Percentiles rank a stretch among this genome's conserved stretches.
These are phyloP conservation scores for Gaeumannomyces tritici DNA, from an alignment of 2,329 filamentous ascomycete genomes.

Conservation along the genomic window DNA sequence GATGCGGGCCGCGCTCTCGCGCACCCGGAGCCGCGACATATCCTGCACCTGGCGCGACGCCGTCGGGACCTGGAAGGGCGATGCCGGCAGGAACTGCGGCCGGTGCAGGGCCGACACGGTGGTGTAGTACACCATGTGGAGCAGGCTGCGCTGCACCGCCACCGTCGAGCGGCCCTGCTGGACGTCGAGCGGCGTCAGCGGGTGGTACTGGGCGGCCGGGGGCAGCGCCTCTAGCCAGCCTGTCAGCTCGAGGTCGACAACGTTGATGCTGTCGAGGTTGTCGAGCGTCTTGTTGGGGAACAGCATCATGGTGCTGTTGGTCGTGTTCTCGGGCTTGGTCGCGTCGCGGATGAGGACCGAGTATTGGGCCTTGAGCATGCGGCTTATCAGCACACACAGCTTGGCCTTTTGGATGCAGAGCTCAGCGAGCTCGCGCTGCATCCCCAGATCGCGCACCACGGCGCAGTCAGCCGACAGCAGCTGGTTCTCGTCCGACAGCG, in stretches of 20 bases:
- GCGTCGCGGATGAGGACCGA: constrained; percentile 82
- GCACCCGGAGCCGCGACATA: constrained; percentile 71
- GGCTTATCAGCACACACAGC: constrained; percentile 79
- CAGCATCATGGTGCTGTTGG: constrained; percentile 75
- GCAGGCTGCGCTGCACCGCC: constrained; percentile 66
- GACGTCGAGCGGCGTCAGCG: constrained; percentile 42
- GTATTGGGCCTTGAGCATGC: constrained; percentile 85
- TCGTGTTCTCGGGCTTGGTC: constrained; percentile 66
- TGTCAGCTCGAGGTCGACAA: constrained; percentile 70
- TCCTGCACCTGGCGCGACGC: constrained; percentile 66
- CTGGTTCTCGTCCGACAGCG: constrained; percentile 57
- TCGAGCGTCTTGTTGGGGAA: constrained; percentile 77
- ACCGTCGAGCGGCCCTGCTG: constrained; percentile 50
- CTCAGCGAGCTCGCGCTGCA: constrained; percentile 69
- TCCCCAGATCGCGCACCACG: constrained; percentile 57
- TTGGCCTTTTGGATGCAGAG: constrained; percentile 92
- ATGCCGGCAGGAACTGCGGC: constrained; percentile 77
- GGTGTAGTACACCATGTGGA: constrained; percentile 92
- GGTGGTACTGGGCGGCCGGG: constrained; percentile 58
- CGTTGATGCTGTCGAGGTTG: constrained; percentile 70
- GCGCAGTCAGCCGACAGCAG: constrained; percentile 62
- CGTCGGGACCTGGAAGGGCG: constrained; percentile 41
- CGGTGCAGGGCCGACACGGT: constrained; percentile 85
- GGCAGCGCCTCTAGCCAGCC: constrained; percentile 69
- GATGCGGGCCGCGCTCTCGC: constrained; percentile 75